Percentiles rank a stretch among this genome's conserved stretches.
Evolutionary conservation across 352 stramenopile genomes (phyloP).

Genomic region (Vaucheria bursata): DNA sequence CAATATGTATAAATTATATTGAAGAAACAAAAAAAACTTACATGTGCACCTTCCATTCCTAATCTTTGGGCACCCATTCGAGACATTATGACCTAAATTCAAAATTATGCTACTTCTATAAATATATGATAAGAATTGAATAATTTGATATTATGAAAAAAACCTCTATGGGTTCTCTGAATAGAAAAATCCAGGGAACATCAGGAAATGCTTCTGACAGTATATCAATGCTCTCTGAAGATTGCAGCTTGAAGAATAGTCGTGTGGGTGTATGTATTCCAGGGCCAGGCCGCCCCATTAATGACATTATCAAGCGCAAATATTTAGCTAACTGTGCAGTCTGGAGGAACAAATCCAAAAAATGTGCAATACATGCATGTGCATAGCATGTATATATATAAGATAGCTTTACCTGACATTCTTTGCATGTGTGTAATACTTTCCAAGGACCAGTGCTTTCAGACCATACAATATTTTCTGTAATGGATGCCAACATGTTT

Average conservation of each 20-base stretch:
- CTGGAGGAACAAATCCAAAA: neutral
- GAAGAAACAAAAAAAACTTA: neutral
- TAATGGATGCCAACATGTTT: constrained; percentile 39
- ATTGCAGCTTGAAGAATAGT: constrained; percentile 38
- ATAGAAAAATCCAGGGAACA: constrained; percentile 42
- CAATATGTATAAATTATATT: too few relatives aligned
- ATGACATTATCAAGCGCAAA: neutral
- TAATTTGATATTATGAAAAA: too few relatives aligned
- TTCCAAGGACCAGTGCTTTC: constrained; percentile 47
- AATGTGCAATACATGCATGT: neutral
- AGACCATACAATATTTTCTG: constrained; percentile 37
- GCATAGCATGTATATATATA: neutral
- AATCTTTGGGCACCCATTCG: constrained; percentile 38
- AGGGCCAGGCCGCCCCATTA: neutral
- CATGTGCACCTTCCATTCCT: constrained; percentile 32
- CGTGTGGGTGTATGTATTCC: neutral
- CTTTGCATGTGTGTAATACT: constrained; percentile 36
- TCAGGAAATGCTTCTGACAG: constrained; percentile 36
- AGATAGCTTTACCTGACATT: constrained; percentile 21
- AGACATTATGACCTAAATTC: constrained; percentile 39
- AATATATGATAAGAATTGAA: too few relatives aligned
- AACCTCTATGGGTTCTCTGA: constrained; percentile 40
- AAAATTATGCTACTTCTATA: too few relatives aligned
- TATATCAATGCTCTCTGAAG: constrained; percentile 31
- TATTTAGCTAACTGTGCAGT: neutral